Percentiles rank a stretch among this genome's conserved stretches.
Conservation (phyloP, 768 basidiomycete genomes). For the Termitomyces sp. region DNA sequence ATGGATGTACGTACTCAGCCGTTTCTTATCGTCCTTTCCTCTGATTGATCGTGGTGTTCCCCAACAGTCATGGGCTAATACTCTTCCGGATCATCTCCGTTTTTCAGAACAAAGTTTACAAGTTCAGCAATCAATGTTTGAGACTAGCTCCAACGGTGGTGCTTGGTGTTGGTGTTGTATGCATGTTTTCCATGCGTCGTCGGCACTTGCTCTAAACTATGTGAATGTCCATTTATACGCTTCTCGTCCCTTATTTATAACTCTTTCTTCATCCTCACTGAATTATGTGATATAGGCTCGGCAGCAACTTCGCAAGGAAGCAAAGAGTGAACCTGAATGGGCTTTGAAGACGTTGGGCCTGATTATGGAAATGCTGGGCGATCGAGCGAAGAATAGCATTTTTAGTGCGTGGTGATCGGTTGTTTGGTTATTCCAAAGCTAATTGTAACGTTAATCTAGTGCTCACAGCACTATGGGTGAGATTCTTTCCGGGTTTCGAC, state of each 20-base stretch:
- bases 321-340: conserved; percentile 35
- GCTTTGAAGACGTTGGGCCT: conserved; percentile 35
- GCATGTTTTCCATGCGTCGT: conserved; percentile 69
- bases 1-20: conserved; percentile 30
- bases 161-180: conserved; percentile 80
- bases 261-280: not conserved
- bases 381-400: conserved; percentile 43
- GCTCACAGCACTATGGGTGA: conserved; percentile 58
- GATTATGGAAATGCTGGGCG: conserved; percentile 42
- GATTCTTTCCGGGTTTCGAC: conserved; percentile 14
- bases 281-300: conserved; percentile 25
- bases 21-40: not conserved
- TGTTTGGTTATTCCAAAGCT: not conserved
- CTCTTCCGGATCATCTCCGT: conserved; percentile 65
- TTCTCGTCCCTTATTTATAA: not conserved
- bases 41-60: conserved; percentile 1
- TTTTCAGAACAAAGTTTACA: conserved; percentile 66
- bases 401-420: conserved; percentile 26
- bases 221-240: conserved; percentile 35
- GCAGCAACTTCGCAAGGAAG: conserved; percentile 30
- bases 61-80: conserved; percentile 44
- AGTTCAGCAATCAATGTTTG: conserved; percentile 71
- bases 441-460: conserved; percentile 30
- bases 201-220: conserved; percentile 54
- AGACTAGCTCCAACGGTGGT: conserved; percentile 71